These are phyloP conservation scores for Calamus simplicifolius DNA, from an alignment of 176 grass and related monocot genomes.

Conservation along the genomic window DNA sequence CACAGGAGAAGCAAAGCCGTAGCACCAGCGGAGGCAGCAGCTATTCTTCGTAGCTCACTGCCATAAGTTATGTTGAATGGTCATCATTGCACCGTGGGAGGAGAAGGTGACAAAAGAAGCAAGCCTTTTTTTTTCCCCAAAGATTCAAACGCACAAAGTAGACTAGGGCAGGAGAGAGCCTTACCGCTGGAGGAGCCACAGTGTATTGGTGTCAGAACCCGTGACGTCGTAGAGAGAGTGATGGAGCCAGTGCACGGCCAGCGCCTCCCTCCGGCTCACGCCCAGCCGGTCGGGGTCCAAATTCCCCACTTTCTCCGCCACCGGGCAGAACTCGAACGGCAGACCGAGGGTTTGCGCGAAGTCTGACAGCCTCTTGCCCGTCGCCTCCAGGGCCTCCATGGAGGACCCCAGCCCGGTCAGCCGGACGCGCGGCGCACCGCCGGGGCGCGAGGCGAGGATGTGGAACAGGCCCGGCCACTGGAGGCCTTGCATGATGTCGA, in stretches of 20 bases:
- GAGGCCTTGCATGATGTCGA: conserved; percentile 98
- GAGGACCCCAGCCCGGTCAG: conserved; percentile 72
- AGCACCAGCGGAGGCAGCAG: too few relatives aligned
- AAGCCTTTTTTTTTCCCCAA: too few relatives aligned
- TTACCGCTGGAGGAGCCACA: conserved; percentile 81
- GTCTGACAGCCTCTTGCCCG: conserved; percentile 76
- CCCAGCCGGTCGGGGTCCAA: conserved; percentile 75
- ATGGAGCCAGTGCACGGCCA: conserved; percentile 96
- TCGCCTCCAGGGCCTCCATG: conserved; percentile 76
- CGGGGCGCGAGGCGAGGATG: conserved; percentile 85
- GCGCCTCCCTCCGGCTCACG: conserved; percentile 56
- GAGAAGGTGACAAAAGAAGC: too few relatives aligned
- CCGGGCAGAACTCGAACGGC: conserved; percentile 81
- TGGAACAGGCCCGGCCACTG: conserved; percentile 98
- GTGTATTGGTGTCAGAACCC: conserved; percentile 67
- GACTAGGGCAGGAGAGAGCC: background rate
- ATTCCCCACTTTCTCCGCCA: conserved; percentile 78
- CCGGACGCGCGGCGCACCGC: conserved; percentile 59
- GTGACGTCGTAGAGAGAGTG: conserved; percentile 98
- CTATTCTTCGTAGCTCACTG: too few relatives aligned
- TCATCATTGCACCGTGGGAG: too few relatives aligned
- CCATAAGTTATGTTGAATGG: too few relatives aligned
- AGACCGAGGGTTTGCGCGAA: conserved; percentile 81
- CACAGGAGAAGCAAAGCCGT: too few relatives aligned
- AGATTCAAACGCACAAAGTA: too few relatives aligned